Evolutionary conservation across 805 yeast species (phyloP).

Genomic region (Suhomyces prunicola): DNA sequence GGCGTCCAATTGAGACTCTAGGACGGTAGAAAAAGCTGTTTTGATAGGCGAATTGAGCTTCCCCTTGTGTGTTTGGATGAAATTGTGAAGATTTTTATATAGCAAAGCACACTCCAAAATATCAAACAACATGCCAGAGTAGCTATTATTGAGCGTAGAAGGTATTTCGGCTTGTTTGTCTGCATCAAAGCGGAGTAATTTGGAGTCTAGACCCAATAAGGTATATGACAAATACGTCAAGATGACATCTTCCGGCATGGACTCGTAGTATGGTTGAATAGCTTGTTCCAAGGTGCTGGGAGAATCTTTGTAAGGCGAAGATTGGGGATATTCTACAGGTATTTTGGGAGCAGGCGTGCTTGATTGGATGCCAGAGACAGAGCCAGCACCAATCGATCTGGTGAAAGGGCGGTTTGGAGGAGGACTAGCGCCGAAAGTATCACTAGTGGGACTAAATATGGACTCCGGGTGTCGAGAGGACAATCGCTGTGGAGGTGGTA

Average conservation of each 20-base stretch:
- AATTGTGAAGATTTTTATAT: conserved; percentile 44
- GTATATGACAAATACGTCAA: conserved; percentile 44
- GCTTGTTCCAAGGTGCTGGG: conserved; percentile 7
- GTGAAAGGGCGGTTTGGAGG: conserved; percentile 1
- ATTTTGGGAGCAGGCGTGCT: neutral
- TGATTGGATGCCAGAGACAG: neutral
- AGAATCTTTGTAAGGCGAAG: conserved; percentile 12
- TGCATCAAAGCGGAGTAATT: conserved; percentile 44
- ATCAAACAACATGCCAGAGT: conserved; percentile 51
- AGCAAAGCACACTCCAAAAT: conserved; percentile 73
- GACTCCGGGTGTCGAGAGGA: conserved; percentile 4
- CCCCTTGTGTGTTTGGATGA: conserved; percentile 25
- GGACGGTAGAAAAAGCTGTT: conserved; percentile 55
- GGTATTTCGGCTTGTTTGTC: conserved; percentile 46
- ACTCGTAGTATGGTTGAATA: conserved; percentile 28
- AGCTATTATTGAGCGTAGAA: conserved; percentile 49
- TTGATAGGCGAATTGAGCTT: conserved; percentile 49
- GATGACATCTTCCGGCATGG: conserved; percentile 24
- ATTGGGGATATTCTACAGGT: conserved; percentile 2
- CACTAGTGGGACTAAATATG: neutral
- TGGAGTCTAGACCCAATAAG: conserved; percentile 61
- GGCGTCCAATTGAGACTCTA: conserved; percentile 35
- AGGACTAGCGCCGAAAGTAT: neutral
- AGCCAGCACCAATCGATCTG: conserved; percentile 1
- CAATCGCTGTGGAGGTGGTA: neutral